Conservation (phyloP, 148 eudicot genomes). For the Amaranthus hypochondriacus region DNA sequence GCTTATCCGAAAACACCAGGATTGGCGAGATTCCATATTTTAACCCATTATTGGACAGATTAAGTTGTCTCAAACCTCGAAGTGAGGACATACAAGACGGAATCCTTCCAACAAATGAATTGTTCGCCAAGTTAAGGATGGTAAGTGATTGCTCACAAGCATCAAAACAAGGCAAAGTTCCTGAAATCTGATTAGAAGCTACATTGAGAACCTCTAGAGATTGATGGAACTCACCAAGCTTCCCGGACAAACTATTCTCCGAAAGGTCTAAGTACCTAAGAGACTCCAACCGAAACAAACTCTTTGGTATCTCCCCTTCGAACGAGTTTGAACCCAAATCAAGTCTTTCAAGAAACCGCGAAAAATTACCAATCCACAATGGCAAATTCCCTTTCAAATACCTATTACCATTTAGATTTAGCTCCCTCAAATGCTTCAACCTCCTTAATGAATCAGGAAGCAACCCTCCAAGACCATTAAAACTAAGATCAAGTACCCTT, state of each 20-base stretch:
- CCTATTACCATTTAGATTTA: conserved; percentile 41
- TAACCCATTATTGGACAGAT: conserved; percentile 62
- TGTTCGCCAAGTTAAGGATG: conserved; percentile 65
- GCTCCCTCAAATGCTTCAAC: conserved; percentile 41
- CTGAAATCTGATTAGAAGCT: conserved; percentile 56
- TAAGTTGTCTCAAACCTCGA: conserved; percentile 56
- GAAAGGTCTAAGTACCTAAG: conserved; percentile 72
- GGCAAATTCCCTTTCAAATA: conserved; percentile 52
- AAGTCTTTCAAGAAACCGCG: conserved; percentile 40
- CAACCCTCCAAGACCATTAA: conserved; percentile 50
- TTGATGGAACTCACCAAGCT: conserved; percentile 56
- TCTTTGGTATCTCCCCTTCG: conserved; percentile 58
- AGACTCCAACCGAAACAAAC: conserved; percentile 52
- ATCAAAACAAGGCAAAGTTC: conserved; percentile 74
- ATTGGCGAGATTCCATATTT: conserved; percentile 72
- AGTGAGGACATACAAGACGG: conserved; percentile 78
- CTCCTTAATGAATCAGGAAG: conserved; percentile 41
- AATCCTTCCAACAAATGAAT: conserved; percentile 71
- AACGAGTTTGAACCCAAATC: conserved; percentile 60
- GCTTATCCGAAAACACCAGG: conserved; percentile 62
- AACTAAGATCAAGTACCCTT: conserved; percentile 48
- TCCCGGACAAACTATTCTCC: conserved; percentile 52
- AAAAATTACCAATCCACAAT: conserved; percentile 66
- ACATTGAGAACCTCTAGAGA: conserved; percentile 63
- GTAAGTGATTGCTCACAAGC: conserved; percentile 51